Base-by-base conservation (phyloP, 202 grass and related monocot species). In the Zoysia matrella region DNA sequence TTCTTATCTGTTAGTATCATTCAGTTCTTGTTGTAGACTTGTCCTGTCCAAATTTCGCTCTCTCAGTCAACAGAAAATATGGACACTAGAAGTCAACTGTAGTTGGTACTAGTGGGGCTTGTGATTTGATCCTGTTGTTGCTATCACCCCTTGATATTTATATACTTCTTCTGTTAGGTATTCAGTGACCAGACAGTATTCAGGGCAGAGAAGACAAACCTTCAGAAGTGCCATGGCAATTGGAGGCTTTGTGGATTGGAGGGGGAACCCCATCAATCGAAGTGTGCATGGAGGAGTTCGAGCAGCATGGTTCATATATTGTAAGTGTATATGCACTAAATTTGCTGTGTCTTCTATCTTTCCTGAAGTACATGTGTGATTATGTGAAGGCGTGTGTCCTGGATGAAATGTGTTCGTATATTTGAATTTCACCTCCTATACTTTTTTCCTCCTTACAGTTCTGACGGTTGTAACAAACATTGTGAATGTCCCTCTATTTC, bases 221-320 rank as follows among this genome's bases (percentile, higher is more conserved):
- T 71, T 82, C 47, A 53, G 44, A 41, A 87, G 66, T 51, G 71
- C 76, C 41, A 89, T 85, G 87, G 58, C 81, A 47, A 67, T 51
- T 36, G 48, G 70, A 56, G 77, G 84, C 8, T 82, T 79, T 52
- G 52, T 89, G 42, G 86, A 94, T 42, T 94, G 89, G 92, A 87
- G 84, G 66, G 84, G 89, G 80, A 87, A 72, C 7, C 69, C 77
- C 45, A 79, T 92, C 52, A 72, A 81, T 22, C 82, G 72, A 60
- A 49, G 67, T 64, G 78, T 80, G 9, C 86, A 94, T 75, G 92
- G 92, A 15, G 87, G 92, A 68, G 77, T 82, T 64, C 76, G 78
- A 83, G 80, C 92, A 69, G 85, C 92, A 61, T 85, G 74, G 80
- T 92, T 92, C 77, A 22, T 92, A 14, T 55, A 88, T 7, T 60